Evolutionary conservation across 2,329 filamentous ascomycete species (phyloP).

Genomic region (Paecilomyces formosus): DNA sequence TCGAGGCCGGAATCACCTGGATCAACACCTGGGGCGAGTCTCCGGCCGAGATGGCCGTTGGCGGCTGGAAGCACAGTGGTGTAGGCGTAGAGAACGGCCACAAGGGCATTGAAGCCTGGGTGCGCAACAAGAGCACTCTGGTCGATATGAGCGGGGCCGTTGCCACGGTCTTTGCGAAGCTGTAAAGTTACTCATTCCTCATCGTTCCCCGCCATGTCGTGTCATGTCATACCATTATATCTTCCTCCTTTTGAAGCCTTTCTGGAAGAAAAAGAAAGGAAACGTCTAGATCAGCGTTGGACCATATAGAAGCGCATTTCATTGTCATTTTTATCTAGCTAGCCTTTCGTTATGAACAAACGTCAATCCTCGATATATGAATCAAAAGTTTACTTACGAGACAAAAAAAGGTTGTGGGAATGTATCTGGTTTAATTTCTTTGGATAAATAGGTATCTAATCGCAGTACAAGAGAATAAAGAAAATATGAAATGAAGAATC

Average conservation of each 20-base stretch:
- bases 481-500: background rate
- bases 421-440: background rate
- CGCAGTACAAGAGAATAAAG: background rate
- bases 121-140: constrained; percentile 79
- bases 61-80: constrained; percentile 87
- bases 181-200: constrained; percentile 34
- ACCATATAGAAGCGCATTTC: background rate
- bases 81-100: constrained; percentile 81
- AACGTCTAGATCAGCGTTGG: background rate
- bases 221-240: background rate
- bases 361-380: too few species aligned
- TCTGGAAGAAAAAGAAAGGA: background rate
- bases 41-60: constrained; percentile 85
- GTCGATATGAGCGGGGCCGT: constrained; percentile 70
- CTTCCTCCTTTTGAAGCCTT: background rate
- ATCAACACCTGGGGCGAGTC: constrained; percentile 91
- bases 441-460: background rate
- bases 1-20: constrained; percentile 86
- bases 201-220: background rate
- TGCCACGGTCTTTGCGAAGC: constrained; percentile 65
- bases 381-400: background rate
- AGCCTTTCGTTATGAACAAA: background rate
- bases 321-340: background rate
- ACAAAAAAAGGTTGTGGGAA: too few species aligned
- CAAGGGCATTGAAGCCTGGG: constrained; percentile 72